Conservation (phyloP, 768 basidiomycete genomes). For the Collybia nuda region DNA sequence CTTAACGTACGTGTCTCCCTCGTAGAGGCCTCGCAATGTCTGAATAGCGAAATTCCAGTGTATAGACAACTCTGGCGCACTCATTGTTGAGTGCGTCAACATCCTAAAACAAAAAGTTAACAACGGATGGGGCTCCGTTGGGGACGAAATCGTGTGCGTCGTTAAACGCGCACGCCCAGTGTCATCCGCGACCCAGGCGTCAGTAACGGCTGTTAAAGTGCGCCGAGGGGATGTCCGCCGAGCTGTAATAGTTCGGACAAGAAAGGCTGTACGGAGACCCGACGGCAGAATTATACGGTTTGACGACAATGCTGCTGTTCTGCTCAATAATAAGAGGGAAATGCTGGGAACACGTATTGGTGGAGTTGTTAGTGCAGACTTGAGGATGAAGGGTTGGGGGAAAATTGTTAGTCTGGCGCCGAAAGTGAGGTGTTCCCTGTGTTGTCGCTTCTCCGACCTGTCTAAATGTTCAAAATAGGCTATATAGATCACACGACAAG, state of each 20-base stretch:
- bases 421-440: constrained; percentile 54
- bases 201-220: constrained; percentile 85
- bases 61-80: constrained; percentile 96
- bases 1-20: constrained; percentile 75
- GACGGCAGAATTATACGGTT: constrained; percentile 89
- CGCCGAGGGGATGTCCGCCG: constrained; percentile 92
- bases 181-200: constrained; percentile 60
- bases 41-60: constrained; percentile 45
- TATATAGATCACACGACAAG: neutral
- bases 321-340: constrained; percentile 94
- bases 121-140: constrained; percentile 90
- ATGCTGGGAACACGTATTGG: constrained; percentile 95
- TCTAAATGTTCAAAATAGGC: constrained; percentile 6
- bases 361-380: constrained; percentile 88
- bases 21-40: neutral
- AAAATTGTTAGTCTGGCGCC: constrained; percentile 93
- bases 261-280: constrained; percentile 79
- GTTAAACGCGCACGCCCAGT: constrained; percentile 89
- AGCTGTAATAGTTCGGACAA: constrained; percentile 93
- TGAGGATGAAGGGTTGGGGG: constrained; percentile 91
- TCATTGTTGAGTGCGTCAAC: constrained; percentile 95
- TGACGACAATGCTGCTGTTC: constrained; percentile 94
- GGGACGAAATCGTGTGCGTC: constrained; percentile 95
- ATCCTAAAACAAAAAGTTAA: constrained; percentile 95
- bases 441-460: constrained; percentile 12